Conservation (phyloP, 352 stramenopile genomes). For the Globisporangium nodosum region DNA sequence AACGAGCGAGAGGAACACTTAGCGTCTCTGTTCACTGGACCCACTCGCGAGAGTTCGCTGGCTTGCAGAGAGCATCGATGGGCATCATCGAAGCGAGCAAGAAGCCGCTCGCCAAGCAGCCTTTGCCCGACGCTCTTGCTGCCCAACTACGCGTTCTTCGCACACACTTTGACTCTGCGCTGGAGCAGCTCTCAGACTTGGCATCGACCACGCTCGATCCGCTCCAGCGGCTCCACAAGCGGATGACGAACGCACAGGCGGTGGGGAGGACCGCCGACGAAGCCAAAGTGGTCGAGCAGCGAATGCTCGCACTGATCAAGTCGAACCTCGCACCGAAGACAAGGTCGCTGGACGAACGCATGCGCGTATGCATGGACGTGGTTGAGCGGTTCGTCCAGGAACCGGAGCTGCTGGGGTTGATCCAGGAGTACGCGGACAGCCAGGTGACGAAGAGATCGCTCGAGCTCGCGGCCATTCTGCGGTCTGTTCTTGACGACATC, state of each 20-base stretch:
- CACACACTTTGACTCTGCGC: slow-evolving; percentile 12
- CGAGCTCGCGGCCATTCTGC: slow-evolving; percentile 5
- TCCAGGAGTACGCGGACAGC: slow-evolving; percentile 23
- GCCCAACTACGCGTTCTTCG: slow-evolving; percentile 17
- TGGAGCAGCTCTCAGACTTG: slow-evolving; percentile 22
- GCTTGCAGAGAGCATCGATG: not conserved
- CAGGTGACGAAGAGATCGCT: slow-evolving; percentile 9
- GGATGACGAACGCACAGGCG: slow-evolving; percentile 32
- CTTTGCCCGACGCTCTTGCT: slow-evolving; percentile 16
- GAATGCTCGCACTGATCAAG: slow-evolving; percentile 27
- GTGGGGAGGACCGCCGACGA: slow-evolving; percentile 59
- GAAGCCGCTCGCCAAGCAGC: slow-evolving; percentile 17
- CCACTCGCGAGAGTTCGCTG: slow-evolving; percentile 14
- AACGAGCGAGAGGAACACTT: slow-evolving; percentile 32
- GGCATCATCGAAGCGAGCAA: slow-evolving; percentile 11
- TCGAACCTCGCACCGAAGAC: slow-evolving; percentile 15
- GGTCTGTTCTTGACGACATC: not conserved
- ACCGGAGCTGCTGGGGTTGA: not conserved
- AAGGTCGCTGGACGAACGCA: slow-evolving; percentile 1
- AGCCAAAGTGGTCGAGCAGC: slow-evolving; percentile 62
- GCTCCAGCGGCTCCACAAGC: slow-evolving; percentile 41
- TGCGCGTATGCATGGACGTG: not conserved
- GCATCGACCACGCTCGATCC: slow-evolving; percentile 34
- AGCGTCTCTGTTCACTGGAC: slow-evolving; percentile 59
- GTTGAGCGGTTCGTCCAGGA: slow-evolving; percentile 2